Evolutionary conservation across 1,139 yeast genomes (phyloP).

Genomic region (Kodamaea arcana): DNA sequence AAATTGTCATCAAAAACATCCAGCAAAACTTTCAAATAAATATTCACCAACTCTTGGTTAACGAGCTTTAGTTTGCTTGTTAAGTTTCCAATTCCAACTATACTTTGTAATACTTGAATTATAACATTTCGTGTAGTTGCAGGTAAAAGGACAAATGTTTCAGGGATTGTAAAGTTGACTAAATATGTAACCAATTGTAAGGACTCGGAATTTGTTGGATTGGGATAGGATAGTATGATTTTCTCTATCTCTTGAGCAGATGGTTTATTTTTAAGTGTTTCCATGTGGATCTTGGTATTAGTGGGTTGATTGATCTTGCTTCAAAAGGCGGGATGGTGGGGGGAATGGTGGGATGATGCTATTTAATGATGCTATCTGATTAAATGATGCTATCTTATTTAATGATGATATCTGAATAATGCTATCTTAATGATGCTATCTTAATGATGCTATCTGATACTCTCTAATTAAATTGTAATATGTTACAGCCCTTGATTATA

Average conservation of each 20-base stretch:
- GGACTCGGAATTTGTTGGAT: conserved; percentile 1
- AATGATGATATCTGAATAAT: too few relatives aligned
- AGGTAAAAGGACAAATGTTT: conserved; percentile 18
- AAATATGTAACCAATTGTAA: conserved; percentile 19
- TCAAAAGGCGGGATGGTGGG: too few relatives aligned
- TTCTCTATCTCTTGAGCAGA: conserved; percentile 12
- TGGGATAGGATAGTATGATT: conserved; percentile 8
- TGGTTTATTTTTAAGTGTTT: conserved; percentile 21
- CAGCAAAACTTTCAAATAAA: conserved; percentile 10
- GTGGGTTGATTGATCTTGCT: too few relatives aligned
- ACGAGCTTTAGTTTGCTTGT: conserved; percentile 12
- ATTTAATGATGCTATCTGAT: too few relatives aligned
- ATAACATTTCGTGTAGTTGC: conserved; percentile 9
- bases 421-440: too few relatives aligned
- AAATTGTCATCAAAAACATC: conserved; percentile 14
- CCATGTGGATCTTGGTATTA: conserved; percentile 1
- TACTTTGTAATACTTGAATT: conserved; percentile 16
- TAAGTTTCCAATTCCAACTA: conserved; percentile 30
- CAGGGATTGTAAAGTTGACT: conserved; percentile 32
- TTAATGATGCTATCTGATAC: too few relatives aligned
- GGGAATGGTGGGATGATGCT: too few relatives aligned
- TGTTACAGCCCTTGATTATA: too few relatives aligned
- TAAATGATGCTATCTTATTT: too few relatives aligned
- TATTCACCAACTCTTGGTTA: conserved; percentile 3
- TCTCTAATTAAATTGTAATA: too few relatives aligned